Percentiles rank a stretch among this genome's conserved stretches.
Conservation (phyloP, 352 stramenopile genomes). For the Thraustotheca clavata region DNA sequence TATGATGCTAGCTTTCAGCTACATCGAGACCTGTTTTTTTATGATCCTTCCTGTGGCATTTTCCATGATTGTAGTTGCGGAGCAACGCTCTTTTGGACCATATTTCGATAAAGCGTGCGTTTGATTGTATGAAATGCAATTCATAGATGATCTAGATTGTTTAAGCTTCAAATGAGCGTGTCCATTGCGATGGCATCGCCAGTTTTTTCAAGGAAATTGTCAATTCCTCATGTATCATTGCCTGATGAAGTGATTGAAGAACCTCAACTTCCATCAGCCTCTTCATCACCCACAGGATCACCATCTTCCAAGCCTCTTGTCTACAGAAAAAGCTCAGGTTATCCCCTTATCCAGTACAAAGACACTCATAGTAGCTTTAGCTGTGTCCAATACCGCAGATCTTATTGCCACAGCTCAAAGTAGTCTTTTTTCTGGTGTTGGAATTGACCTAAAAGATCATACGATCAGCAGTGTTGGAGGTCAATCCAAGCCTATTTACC, state of each 20-base stretch:
- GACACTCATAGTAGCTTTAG: not conserved
- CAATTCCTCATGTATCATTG: not conserved
- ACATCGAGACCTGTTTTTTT: constrained; percentile 11
- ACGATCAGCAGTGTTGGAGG: not conserved
- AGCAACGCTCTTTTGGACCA: constrained; percentile 14
- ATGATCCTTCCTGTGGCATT: constrained; percentile 19
- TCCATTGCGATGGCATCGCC: constrained; percentile 15
- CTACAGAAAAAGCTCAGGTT: not conserved
- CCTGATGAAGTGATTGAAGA: not conserved
- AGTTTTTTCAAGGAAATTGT: not conserved
- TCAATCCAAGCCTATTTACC: constrained; percentile 1
- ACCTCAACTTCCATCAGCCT: not conserved
- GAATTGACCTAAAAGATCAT: constrained; percentile 8
- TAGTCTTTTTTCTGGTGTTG: constrained; percentile 13
- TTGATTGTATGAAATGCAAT: not conserved
- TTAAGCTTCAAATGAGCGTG: not conserved
- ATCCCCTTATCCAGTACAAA: not conserved
- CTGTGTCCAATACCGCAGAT: constrained; percentile 16
- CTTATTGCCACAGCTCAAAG: constrained; percentile 16
- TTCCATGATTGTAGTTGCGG: constrained; percentile 2
- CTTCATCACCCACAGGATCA: not conserved
- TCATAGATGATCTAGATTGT: not conserved
- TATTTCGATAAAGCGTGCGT: constrained; percentile 6
- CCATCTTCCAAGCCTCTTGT: not conserved
- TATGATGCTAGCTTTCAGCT: constrained; percentile 14